Base-by-base conservation (phyloP, 495 filamentous ascomycete species). In the Friedmanniomyces simplex region DNA sequence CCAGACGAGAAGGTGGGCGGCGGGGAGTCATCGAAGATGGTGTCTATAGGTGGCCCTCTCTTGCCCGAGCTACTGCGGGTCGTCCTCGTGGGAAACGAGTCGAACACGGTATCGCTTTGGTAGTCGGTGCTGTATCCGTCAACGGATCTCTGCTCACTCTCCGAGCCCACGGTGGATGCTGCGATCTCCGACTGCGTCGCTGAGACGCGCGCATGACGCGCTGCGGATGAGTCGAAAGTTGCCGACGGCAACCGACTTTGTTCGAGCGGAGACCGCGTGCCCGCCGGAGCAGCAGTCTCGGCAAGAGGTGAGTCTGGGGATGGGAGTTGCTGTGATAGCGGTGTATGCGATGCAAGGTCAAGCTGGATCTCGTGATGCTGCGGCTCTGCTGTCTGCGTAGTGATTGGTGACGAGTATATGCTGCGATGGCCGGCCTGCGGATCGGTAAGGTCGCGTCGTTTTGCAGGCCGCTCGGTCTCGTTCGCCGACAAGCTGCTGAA, bases 81-180 rank as follows among this genome's bases (percentile, higher is more conserved):
- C 24, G 82, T 81, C 50, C 84, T 80, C 10, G 91, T 96, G 55
- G 89, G 84, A 59, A 93, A 74, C 16, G 91, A 96, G 69, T 97
- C 93, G 72, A 88, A 97, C 47, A 90, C 81, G 6, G 87, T 91
- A 62, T 96, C 93, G 63, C 87, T 95, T 71, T 86, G 80, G 55
- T 87, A 82, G 63, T 95, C 90, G 2, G 81, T 82, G 54, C 95
- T 90, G 52, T 94, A 88, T 60, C 95, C 91, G 52, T 91, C 89
- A 56, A 88, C 84, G 18, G 83, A 83, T 53, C 86, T 83, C 42
- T 81, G 80, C 61, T 93, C 86, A 61, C 77, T 77, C 60, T 98
- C 91, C 20, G 91, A 96, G 34, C 88, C 87, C 36, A 87, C 81
- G 1, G 56, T 59, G 20, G 60, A 63, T 1, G 30, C 30, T 18